These are phyloP conservation scores for Aeschynomene evenia DNA, from an alignment of 306 rosid genomes.

Conservation along the genomic window DNA sequence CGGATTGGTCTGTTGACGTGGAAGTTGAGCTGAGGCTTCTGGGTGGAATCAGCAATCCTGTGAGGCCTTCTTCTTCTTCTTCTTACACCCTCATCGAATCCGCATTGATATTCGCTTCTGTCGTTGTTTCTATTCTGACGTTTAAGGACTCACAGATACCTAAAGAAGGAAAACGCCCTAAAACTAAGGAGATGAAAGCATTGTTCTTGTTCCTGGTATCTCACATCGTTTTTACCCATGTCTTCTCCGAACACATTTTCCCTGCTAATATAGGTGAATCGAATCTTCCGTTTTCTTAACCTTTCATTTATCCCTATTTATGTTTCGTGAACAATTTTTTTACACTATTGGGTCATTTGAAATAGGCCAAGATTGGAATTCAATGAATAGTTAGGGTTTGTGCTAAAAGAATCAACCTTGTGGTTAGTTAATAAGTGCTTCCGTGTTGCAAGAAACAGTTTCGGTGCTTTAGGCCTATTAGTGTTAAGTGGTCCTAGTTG, in stretches of 20 bases:
- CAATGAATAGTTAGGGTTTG: neutral
- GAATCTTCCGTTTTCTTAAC: neutral
- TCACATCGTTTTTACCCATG: slow-evolving; percentile 23
- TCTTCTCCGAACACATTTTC: slow-evolving; percentile 59
- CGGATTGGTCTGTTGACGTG: neutral
- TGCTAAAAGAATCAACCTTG: neutral
- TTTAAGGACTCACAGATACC: neutral
- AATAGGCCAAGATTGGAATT: neutral
- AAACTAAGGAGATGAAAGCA: slow-evolving; percentile 38
- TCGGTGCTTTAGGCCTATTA: neutral
- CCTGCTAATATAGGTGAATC: slow-evolving; percentile 56
- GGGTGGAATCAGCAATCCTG: neutral
- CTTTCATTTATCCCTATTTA: neutral
- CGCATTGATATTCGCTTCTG: neutral
- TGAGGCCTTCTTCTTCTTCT: neutral
- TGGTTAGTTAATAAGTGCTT: neutral
- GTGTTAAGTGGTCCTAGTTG: neutral
- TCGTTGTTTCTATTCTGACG: neutral
- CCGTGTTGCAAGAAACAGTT: neutral
- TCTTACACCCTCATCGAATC: neutral
- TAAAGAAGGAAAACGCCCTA: neutral
- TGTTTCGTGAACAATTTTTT: neutral
- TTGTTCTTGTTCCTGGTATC: slow-evolving; percentile 37
- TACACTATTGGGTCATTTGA: neutral
- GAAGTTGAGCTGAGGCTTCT: neutral